These are phyloP conservation scores for Salix koriyanagi DNA, from an alignment of 345 rosid species.

Conservation along the genomic window DNA sequence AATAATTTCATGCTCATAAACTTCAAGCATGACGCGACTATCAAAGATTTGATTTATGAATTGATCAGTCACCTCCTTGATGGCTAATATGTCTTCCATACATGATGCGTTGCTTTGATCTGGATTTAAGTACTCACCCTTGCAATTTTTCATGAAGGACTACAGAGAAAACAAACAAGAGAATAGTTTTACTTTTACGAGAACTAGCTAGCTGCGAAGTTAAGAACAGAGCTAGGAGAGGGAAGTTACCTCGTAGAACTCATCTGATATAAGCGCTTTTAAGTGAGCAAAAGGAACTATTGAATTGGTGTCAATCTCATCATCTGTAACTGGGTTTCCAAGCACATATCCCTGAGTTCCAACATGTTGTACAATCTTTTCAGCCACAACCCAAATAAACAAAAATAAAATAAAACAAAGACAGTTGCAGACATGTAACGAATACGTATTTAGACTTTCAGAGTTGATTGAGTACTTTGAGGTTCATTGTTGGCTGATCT, in stretches of 20 bases:
- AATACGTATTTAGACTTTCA: background rate
- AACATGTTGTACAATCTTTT: background rate
- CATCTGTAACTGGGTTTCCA: constrained; percentile 3
- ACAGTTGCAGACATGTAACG: background rate
- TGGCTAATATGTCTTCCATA: constrained; percentile 1
- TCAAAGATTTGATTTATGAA: background rate
- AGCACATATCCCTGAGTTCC: constrained; percentile 5
- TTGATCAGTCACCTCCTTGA: constrained; percentile 10
- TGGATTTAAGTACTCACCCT: constrained; percentile 21
- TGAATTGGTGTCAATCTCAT: background rate
- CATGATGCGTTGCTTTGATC: constrained; percentile 14
- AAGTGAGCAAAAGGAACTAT: constrained; percentile 15
- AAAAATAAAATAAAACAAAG: background rate
- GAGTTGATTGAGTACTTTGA: constrained; percentile 7
- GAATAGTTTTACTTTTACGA: background rate
- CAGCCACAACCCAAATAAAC: background rate
- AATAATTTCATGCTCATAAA: background rate
- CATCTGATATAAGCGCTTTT: constrained; percentile 8
- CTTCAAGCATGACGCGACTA: background rate
- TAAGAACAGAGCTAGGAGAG: background rate
- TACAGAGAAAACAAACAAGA: background rate
- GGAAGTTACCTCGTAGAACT: constrained; percentile 26
- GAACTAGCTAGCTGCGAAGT: background rate
- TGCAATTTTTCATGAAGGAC: constrained; percentile 26
- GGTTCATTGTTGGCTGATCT: background rate